Evolutionary conservation across 371 early-diverging fungal species (phyloP).

Genomic region (Saksenaea vasiformis): DNA sequence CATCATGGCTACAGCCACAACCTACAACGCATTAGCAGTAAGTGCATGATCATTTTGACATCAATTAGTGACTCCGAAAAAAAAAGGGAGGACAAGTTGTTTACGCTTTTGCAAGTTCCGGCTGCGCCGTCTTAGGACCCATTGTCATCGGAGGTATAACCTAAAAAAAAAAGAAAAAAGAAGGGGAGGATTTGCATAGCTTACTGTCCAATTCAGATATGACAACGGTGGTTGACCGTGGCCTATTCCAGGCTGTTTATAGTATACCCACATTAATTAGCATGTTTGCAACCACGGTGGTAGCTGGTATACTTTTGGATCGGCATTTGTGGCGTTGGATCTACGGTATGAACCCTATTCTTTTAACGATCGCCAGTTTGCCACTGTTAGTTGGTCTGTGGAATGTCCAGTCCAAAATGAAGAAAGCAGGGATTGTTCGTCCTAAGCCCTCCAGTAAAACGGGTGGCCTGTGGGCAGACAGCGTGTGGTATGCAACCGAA

Average conservation of each 20-base stretch:
- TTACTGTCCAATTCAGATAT: conserved; percentile 19
- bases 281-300: conserved; percentile 30
- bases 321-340: conserved; percentile 27
- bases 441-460: not conserved
- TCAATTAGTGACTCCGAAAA: not conserved
- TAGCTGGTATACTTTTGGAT: conserved; percentile 21
- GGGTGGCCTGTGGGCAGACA: not conserved
- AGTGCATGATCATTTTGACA: not conserved
- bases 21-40: conserved; percentile 25
- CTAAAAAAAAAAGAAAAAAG: not conserved
- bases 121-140: conserved; percentile 33
- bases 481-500: conserved; percentile 1
- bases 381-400: conserved; percentile 19
- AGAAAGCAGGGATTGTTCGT: not conserved
- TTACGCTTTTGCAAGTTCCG: conserved; percentile 37
- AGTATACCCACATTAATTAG: conserved; percentile 34
- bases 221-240: conserved; percentile 34
- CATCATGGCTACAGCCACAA: conserved; percentile 22
- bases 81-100: conserved; percentile 37
- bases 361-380: conserved; percentile 3
- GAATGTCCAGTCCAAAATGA: conserved; percentile 1
- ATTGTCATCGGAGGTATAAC: conserved; percentile 41
- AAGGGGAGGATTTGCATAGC: not conserved
- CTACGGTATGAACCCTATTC: conserved; percentile 25
- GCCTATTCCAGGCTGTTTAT: conserved; percentile 39